phyloP scores from a whole-genome alignment of 2,329 filamentous ascomycete species.

The Cladosporium austrohemisphaericum region DNA sequence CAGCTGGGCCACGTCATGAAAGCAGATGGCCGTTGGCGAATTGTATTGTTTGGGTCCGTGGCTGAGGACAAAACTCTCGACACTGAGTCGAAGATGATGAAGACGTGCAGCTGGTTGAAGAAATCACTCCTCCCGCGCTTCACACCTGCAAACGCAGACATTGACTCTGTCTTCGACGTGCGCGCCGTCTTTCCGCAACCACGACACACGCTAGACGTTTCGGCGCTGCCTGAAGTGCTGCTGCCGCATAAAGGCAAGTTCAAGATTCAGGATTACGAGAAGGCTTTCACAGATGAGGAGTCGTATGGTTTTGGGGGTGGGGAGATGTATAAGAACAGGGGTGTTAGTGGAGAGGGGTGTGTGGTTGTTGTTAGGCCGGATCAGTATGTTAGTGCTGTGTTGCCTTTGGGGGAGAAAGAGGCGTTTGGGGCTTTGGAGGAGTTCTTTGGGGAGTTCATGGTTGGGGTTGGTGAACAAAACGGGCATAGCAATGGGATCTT shows the following conservation, averaged over 20 bases:
- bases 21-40: slow-evolving; percentile 33
- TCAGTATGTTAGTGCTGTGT: slow-evolving; percentile 54
- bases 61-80: slow-evolving; percentile 17
- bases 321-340: slow-evolving; percentile 54
- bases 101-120: slow-evolving; percentile 24
- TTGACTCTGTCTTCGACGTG: slow-evolving; percentile 55
- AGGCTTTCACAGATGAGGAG: slow-evolving; percentile 46
- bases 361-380: slow-evolving; percentile 62
- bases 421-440: slow-evolving; percentile 20
- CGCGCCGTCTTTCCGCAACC: slow-evolving; percentile 31
- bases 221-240: slow-evolving; percentile 42
- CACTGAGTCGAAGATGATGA: slow-evolving; percentile 20
- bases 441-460: slow-evolving; percentile 33
- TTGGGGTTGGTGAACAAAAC: slow-evolving; percentile 1
- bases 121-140: slow-evolving; percentile 28
- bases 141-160: slow-evolving; percentile 37
- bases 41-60: slow-evolving; percentile 31
- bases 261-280: slow-evolving; percentile 36
- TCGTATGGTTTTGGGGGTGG: slow-evolving; percentile 36
- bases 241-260: slow-evolving; percentile 40
- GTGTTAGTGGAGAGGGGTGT: slow-evolving; percentile 56
- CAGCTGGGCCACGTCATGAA: slow-evolving; percentile 34
- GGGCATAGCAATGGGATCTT: neutral
- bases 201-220: slow-evolving; percentile 29
- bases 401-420: slow-evolving; percentile 25